A percentile compares a stretch with the other conserved stretches of the same genome.
Conservation (phyloP, 257 asterid species). For the Echites panduratus region DNA sequence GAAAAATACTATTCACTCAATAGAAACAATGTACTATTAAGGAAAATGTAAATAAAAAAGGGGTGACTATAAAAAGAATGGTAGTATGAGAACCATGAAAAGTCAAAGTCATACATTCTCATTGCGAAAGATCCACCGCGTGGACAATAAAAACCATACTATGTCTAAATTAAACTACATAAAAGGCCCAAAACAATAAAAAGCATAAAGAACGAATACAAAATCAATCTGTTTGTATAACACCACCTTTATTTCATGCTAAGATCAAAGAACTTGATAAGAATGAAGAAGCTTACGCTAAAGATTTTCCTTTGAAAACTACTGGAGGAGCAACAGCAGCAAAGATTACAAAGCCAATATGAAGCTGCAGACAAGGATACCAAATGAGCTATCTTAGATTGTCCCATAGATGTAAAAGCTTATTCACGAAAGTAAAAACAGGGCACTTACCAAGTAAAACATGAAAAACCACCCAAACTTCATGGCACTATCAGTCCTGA, state of each 20-base stretch:
- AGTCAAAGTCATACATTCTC: background rate
- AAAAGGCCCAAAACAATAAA: background rate
- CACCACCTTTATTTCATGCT: background rate
- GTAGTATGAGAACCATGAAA: background rate
- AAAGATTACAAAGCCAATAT: slow-evolving; percentile 76
- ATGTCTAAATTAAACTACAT: too few species aligned
- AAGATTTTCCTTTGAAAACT: slow-evolving; percentile 90
- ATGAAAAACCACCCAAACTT: slow-evolving; percentile 94
- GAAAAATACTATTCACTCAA: background rate
- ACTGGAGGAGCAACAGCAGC: slow-evolving; percentile 98
- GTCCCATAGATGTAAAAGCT: background rate
- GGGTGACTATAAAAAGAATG: background rate
- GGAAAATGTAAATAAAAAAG: background rate
- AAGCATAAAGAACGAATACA: background rate
- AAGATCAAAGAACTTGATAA: background rate
- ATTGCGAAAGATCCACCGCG: background rate
- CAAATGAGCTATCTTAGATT: slow-evolving; percentile 10
- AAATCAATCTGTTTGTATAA: background rate
- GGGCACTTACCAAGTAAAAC: slow-evolving; percentile 57
- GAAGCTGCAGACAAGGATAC: slow-evolving; percentile 55
- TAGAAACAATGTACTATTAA: background rate
- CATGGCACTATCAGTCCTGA: slow-evolving; percentile 90
- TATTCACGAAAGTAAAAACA: background rate
- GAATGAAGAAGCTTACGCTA: slow-evolving; percentile 55
- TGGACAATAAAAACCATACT: background rate